These are phyloP conservation scores for Apostasia shenzhenica DNA, from an alignment of 106 monocot species.

Conservation along the genomic window DNA sequence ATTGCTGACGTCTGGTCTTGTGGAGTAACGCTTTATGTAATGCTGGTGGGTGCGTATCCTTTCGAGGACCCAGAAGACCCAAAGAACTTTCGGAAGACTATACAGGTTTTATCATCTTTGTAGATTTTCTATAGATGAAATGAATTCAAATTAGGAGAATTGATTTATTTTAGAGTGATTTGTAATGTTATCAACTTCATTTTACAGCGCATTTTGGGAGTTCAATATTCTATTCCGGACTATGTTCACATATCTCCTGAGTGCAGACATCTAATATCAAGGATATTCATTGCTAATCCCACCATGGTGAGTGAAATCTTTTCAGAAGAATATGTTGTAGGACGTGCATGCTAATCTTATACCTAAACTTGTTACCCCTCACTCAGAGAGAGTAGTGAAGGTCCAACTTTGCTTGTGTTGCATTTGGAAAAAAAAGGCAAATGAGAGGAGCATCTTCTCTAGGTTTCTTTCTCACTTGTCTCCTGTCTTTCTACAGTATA, in stretches of 20 bases:
- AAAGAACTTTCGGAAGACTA: constrained; percentile 9
- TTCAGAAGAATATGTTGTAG: background rate
- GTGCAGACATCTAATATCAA: constrained; percentile 53
- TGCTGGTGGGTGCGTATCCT: constrained; percentile 14
- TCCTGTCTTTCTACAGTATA: too few species aligned
- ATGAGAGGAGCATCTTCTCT: too few species aligned
- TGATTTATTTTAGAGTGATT: background rate
- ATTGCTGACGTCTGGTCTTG: constrained; percentile 13
- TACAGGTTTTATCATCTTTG: background rate
- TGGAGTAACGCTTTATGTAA: constrained; percentile 13
- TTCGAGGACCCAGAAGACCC: constrained; percentile 15
- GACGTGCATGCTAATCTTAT: too few species aligned
- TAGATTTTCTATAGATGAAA: background rate
- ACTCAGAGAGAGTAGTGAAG: too few species aligned
- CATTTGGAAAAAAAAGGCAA: too few species aligned
- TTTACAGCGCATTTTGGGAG: constrained; percentile 65
- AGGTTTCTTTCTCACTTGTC: too few species aligned
- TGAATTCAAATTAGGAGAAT: too few species aligned
- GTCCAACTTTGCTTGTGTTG: too few species aligned
- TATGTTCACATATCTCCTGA: constrained; percentile 73
- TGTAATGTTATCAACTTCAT: background rate
- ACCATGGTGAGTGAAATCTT: constrained; percentile 36
- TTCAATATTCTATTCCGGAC: constrained; percentile 86
- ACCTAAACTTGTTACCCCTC: too few species aligned
- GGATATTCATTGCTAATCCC: constrained; percentile 80